Evolutionary conservation across 257 asterid species (phyloP).

Genomic region (Solanum virginianum): DNA sequence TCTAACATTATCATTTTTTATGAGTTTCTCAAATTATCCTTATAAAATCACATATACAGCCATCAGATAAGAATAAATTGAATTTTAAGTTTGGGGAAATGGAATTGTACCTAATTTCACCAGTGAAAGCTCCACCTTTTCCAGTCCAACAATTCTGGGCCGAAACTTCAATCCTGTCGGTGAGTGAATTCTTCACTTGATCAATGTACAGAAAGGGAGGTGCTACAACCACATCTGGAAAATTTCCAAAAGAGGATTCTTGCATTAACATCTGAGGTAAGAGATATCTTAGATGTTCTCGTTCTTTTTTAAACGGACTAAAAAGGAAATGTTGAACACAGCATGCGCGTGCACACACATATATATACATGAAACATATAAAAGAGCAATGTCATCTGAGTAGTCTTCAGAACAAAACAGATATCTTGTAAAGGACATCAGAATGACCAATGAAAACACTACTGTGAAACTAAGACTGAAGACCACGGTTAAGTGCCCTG

Average conservation of each 20-base stretch:
- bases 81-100: not conserved
- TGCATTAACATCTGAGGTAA: not conserved
- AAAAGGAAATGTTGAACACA: not conserved
- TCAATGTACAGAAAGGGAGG: constrained; percentile 96
- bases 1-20: not conserved
- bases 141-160: constrained; percentile 98
- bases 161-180: constrained; percentile 67
- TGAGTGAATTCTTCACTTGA: constrained; percentile 70
- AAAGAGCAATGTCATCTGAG: not conserved
- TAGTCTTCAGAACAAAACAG: not conserved
- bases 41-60: not conserved
- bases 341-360: too few species aligned
- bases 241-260: not conserved
- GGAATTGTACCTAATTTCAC: constrained; percentile 76
- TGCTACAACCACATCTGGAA: constrained; percentile 88
- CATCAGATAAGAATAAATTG: not conserved
- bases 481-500: not conserved
- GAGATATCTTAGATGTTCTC: not conserved
- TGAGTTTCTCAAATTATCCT: not conserved
- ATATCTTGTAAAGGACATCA: not conserved
- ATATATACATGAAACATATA: not conserved
- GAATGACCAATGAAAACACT: not conserved
- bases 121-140: constrained; percentile 98
- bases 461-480: not conserved
- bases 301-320: not conserved